Evolutionary conservation across 2,329 filamentous ascomycete species (phyloP), one percentile per base, ranked within the genome.

Genomic region (Neocatenulostroma microsporum): DNA sequence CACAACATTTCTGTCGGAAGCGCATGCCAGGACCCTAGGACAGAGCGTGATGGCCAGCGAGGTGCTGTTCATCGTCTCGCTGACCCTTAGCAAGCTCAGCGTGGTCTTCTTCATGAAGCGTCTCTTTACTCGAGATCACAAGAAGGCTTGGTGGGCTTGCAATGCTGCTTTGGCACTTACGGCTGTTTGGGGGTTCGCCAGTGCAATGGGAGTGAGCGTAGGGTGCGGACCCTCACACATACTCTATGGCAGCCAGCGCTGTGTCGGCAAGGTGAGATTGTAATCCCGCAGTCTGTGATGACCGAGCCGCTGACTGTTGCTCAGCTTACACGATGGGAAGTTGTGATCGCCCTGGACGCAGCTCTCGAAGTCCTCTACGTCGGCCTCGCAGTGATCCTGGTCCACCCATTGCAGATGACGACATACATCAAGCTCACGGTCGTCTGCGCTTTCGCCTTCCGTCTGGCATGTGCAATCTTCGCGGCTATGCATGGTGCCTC

Each of bases 91-190:
- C 18, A 58, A 58, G 40, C 39, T 44, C 37, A 53, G 53, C 14
- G 51, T 58, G 34, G 45, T 56, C 9, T 45, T 48, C 17, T 50
- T 58, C 19, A 50, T 58, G 45, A 51, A 50, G 30, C 47, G 55
- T 6, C 42, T 58, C 12, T 54, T 57, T 36, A 50, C 53, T 13
- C 46, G 44, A 8, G 49, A 57, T 12, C 43, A 42, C 27, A 44
- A 42, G 17, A 32, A 23, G 12, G 47, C 47, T 8, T 48, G 47
- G 36, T 40, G 40, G 35, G 36, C 41, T 3, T 44, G 46, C 21
- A 42, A 47, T 13, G 23, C 34, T 11, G 35, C 42, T 10, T 11
- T 50, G 9, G 34, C 26, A 6, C 8, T 54, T 3, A 53, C 48
- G 3, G 23, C 41, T 3, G 28, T 45, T 5, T 57, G 55, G 55